phyloP scores from a whole-genome alignment of 129 eudicot species.

The Flaveria sonorensis region DNA sequence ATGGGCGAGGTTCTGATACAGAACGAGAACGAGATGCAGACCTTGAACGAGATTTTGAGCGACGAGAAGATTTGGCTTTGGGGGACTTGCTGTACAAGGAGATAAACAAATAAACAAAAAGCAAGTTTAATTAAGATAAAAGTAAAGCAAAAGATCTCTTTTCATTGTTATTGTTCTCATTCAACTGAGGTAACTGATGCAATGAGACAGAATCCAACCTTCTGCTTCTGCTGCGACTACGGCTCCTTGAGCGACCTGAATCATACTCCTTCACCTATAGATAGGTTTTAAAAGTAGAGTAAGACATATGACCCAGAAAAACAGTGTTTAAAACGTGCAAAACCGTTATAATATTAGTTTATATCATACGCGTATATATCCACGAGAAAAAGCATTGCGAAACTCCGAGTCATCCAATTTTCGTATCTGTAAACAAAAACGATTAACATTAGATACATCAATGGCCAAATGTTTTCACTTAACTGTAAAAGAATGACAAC shows the following conservation, averaged over 20 bases:
- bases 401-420: conserved; percentile 93
- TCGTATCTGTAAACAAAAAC: conserved; percentile 52
- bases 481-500: conserved; percentile 2
- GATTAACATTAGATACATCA: not conserved
- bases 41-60: conserved; percentile 83
- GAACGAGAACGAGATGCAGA: conserved; percentile 69
- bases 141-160: not conserved
- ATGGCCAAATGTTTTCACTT: not conserved
- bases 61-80: conserved; percentile 67
- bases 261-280: conserved; percentile 86
- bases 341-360: not conserved
- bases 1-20: conserved; percentile 55
- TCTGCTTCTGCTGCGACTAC: conserved; percentile 57
- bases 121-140: not conserved
- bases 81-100: conserved; percentile 72
- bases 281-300: not conserved
- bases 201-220: conserved; percentile 39
- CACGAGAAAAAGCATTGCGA: conserved; percentile 75
- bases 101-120: not conserved
- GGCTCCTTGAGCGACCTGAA: conserved; percentile 78
- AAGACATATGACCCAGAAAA: not conserved
- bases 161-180: not conserved
- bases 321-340: not conserved
- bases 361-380: conserved; percentile 68
- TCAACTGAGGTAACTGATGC: not conserved